phyloP scores from a whole-genome alignment of 1,284 basidiomycete genomes.

The Veloporphyrellus conicus region DNA sequence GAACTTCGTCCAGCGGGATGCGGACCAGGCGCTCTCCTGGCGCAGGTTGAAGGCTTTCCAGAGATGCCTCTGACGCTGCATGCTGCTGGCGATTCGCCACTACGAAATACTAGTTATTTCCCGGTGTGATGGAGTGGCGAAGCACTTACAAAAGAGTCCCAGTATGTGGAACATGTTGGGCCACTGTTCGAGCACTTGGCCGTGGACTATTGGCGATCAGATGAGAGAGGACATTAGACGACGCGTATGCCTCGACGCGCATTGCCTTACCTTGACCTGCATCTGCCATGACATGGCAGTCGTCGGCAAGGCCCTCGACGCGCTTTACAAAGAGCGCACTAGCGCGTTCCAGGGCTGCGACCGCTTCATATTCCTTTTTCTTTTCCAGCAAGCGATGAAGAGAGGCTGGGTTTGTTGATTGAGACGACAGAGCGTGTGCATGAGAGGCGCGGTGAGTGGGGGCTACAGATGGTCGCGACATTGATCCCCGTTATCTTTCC shows the following conservation, averaged over 20 bases:
- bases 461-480: slow-evolving; percentile 51
- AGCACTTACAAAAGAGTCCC: slow-evolving; percentile 55
- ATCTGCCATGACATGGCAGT: slow-evolving; percentile 71
- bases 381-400: slow-evolving; percentile 61
- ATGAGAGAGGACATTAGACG: not conserved
- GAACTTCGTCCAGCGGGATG: slow-evolving; percentile 32
- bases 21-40: slow-evolving; percentile 32
- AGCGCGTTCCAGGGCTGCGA: slow-evolving; percentile 64
- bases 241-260: not conserved
- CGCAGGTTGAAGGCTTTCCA: slow-evolving; percentile 1
- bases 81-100: slow-evolving; percentile 28
- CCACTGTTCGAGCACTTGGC: slow-evolving; percentile 75
- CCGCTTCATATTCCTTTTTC: slow-evolving; percentile 74
- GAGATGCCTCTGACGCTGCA: slow-evolving; percentile 11
- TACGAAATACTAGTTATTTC: slow-evolving; percentile 3
- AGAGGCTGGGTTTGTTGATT: slow-evolving; percentile 46
- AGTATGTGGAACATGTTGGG: slow-evolving; percentile 76
- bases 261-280: slow-evolving; percentile 56
- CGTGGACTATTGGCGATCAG: slow-evolving; percentile 48
- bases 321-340: slow-evolving; percentile 60
- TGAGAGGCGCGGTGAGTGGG: slow-evolving; percentile 48
- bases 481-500: not conserved
- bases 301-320: slow-evolving; percentile 62
- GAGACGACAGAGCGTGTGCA: slow-evolving; percentile 34
- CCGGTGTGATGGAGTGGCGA: not conserved